Evolutionary conservation across 257 asterid species (phyloP).

Genomic region (Petrea volubilis): DNA sequence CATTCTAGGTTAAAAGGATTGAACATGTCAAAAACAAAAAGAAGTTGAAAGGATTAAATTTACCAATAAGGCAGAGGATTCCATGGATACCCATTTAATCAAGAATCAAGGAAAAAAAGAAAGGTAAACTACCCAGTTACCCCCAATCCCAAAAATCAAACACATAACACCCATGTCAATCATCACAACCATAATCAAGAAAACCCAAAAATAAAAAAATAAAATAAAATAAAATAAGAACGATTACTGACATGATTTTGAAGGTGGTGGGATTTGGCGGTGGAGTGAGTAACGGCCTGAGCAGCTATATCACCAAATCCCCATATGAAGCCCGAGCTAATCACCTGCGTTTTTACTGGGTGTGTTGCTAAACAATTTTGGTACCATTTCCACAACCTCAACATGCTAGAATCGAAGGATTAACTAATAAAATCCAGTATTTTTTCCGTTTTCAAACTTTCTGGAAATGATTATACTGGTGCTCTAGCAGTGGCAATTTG

Average conservation of each 20-base stretch:
- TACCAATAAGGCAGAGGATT: neutral
- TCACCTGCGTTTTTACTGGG: conserved; percentile 83
- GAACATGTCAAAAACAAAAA: neutral
- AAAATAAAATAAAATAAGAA: neutral
- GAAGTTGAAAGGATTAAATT: no score
- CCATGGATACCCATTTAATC: conserved; percentile 13
- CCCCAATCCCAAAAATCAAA: neutral
- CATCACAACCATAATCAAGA: neutral
- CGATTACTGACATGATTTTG: conserved; percentile 39
- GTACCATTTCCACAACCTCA: conserved; percentile 82
- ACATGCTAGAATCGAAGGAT: conserved; percentile 34
- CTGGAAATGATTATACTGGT: neutral
- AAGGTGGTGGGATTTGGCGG: conserved; percentile 39
- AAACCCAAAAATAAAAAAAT: neutral
- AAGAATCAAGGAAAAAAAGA: conserved; percentile 2
- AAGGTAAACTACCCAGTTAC: neutral
- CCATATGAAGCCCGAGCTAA: conserved; percentile 84
- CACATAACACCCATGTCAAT: neutral
- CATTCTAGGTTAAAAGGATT: neutral
- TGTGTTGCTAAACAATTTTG: conserved; percentile 69
- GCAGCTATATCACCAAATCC: conserved; percentile 81
- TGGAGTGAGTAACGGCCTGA: conserved; percentile 70
- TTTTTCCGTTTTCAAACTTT: neutral
- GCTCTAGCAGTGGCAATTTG: neutral
- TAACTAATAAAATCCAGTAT: neutral